Evolutionary conservation across 75 land plant genomes (phyloP).

Genomic region (Larix kaempferi): DNA sequence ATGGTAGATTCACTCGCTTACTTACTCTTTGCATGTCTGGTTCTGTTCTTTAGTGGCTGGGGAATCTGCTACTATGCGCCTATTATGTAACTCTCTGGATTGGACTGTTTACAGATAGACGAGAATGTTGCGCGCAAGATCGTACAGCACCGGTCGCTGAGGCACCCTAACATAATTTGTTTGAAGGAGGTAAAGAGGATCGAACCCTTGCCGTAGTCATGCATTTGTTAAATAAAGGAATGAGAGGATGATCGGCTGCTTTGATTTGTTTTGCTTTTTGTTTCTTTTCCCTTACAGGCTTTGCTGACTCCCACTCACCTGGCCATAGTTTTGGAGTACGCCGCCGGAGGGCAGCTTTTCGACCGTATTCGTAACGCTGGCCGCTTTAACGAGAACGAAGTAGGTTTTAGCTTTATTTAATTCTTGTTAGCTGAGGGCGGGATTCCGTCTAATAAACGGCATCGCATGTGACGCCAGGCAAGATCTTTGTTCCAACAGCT

Average conservation of each 20-base stretch:
- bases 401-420: conserved; percentile 11
- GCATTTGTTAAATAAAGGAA: no score
- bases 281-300: not conserved
- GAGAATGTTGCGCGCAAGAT: conserved; percentile 65
- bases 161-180: conserved; percentile 67
- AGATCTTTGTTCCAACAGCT: conserved; percentile 45
- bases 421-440: no score
- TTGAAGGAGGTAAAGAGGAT: conserved; percentile 53
- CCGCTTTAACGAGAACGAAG: conserved; percentile 60
- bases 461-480: conserved; percentile 14
- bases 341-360: conserved; percentile 63
- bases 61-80: no score
- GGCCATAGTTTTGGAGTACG: conserved; percentile 65
- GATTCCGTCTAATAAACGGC: no score
- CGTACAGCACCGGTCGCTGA: conserved; percentile 52
- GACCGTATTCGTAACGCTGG: conserved; percentile 59
- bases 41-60: no score
- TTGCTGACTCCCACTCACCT: conserved; percentile 49
- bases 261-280: no score
- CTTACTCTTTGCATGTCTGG: no score
- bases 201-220: not conserved
- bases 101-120: conserved; percentile 44
- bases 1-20: conserved; percentile 12
- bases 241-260: no score
- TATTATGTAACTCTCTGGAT: not conserved